Percentiles rank a stretch among this genome's conserved stretches.
Evolutionary conservation across 441 rosid species (phyloP).

Genomic region (Euphorbia schlechtendalii): DNA sequence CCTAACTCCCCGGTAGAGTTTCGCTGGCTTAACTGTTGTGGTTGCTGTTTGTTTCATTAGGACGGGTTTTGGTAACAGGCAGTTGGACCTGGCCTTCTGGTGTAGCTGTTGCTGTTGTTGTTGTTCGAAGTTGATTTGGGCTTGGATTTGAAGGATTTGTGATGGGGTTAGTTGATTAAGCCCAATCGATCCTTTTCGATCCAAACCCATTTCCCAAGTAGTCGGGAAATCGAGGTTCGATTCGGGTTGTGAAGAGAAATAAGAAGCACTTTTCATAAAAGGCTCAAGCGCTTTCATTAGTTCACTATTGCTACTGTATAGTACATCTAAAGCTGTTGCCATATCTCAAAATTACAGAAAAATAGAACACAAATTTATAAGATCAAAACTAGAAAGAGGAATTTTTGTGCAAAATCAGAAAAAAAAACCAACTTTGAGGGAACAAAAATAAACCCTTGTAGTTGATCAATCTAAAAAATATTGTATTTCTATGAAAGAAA

Average conservation of each 20-base stretch:
- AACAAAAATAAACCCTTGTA: slow-evolving; percentile 51
- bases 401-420: slow-evolving; percentile 21
- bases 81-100: slow-evolving; percentile 16
- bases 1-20: slow-evolving; percentile 82
- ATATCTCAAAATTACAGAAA: slow-evolving; percentile 10
- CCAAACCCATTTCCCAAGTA: slow-evolving; percentile 27
- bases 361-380: not conserved
- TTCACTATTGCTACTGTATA: slow-evolving; percentile 51
- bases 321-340: slow-evolving; percentile 59
- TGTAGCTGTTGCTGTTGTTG: no score
- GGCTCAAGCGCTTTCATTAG: slow-evolving; percentile 77
- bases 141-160: slow-evolving; percentile 70
- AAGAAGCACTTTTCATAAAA: slow-evolving; percentile 51
- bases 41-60: slow-evolving; percentile 48
- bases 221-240: slow-evolving; percentile 31
- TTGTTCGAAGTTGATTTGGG: no score
- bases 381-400: no score
- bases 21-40: slow-evolving; percentile 41
- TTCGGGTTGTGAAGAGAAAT: slow-evolving; percentile 23
- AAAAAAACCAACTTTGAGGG: slow-evolving; percentile 33
- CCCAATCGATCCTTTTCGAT: slow-evolving; percentile 44
- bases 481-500: not conserved
- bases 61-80: slow-evolving; percentile 43
- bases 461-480: slow-evolving; percentile 17
- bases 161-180: slow-evolving; percentile 45